phyloP scores from a whole-genome alignment of 345 rosid species.

The Aethionema arabicum region DNA sequence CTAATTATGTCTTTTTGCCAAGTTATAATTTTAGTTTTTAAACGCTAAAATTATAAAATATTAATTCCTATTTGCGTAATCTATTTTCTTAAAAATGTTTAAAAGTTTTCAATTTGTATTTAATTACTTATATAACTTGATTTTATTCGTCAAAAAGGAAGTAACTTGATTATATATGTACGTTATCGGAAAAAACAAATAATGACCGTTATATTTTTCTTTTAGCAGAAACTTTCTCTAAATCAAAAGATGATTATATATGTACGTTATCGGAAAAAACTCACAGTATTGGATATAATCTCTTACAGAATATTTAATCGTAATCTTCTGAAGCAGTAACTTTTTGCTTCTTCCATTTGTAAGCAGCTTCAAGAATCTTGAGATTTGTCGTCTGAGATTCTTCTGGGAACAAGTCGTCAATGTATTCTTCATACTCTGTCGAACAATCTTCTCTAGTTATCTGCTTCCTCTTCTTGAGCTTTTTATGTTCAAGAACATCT shows the following conservation, averaged over 20 bases:
- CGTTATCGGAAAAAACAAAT: too few species aligned
- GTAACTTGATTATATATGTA: too few species aligned
- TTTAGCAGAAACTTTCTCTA: not conserved
- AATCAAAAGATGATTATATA: not conserved
- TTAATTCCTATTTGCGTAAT: too few species aligned
- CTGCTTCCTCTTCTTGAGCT: constrained; percentile 76
- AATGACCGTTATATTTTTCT: too few species aligned
- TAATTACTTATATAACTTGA: too few species aligned
- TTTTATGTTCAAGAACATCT: constrained; percentile 38
- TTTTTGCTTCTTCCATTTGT: constrained; percentile 77
- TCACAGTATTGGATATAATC: constrained; percentile 8
- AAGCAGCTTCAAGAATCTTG: constrained; percentile 81
- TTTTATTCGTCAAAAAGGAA: too few species aligned
- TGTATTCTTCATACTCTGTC: constrained; percentile 74
- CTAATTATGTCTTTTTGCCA: too few species aligned
- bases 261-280: constrained; percentile 23
- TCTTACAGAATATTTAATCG: constrained; percentile 1
- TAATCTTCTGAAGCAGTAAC: constrained; percentile 46
- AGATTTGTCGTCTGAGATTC: constrained; percentile 71
- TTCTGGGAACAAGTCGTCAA: constrained; percentile 81
- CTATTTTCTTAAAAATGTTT: too few species aligned
- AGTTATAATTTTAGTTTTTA: too few species aligned
- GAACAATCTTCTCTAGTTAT: constrained; percentile 62
- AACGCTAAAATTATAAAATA: too few species aligned
- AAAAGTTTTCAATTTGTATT: too few species aligned